Base-by-base conservation (phyloP, 441 rosid genomes). In the Populus hybrid region DNA sequence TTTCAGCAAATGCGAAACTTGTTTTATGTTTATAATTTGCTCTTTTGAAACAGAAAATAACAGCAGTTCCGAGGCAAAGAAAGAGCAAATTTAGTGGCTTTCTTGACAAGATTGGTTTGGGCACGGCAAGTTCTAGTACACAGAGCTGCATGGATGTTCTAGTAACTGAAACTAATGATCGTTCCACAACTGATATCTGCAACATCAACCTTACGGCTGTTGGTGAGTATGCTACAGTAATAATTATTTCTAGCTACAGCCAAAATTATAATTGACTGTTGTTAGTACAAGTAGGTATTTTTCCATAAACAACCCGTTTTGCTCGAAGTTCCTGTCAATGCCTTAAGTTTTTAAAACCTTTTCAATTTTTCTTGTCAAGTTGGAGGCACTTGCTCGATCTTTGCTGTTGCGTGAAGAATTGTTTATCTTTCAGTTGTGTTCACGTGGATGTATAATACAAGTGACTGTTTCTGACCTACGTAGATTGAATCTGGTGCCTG, bases 101-200 rank as follows among this genome's bases (percentile, higher is more conserved):
- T 74, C 86, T 90, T 70, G 87, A 85, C 87, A 85, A 72, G 73
- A 73, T 91, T 32, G 90, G 98, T 67, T 80, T 91, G 50, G 87
- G 85, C 65, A 77, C 84, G 50, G 73, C 82, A 38, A 66, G 63
- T 35, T 75, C 79, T 77, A 77, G 77, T 42, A 80, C 82, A 28
- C 70, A 81, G 75, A 80, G 86, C 77, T 68, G 79, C 77, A 65
- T 82, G 84, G 92, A 90, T 76, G 85, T 94, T 80, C 91, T 87
- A 24, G 96, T 96, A 79, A 87, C 90, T 5, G 97, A 94, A 86
- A 84, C 82, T 57, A 76, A 81, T 23, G 87, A 84, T 82, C 74
- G 80, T 71, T 81, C 83, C 57, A 79, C 84, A 12, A 74, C 85
- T 75, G 85, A 87, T 80, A 78, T 88, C 69, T 96, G 91, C 76